phyloP scores from a whole-genome alignment of 306 rosid species.

The Prunus dulcis region DNA sequence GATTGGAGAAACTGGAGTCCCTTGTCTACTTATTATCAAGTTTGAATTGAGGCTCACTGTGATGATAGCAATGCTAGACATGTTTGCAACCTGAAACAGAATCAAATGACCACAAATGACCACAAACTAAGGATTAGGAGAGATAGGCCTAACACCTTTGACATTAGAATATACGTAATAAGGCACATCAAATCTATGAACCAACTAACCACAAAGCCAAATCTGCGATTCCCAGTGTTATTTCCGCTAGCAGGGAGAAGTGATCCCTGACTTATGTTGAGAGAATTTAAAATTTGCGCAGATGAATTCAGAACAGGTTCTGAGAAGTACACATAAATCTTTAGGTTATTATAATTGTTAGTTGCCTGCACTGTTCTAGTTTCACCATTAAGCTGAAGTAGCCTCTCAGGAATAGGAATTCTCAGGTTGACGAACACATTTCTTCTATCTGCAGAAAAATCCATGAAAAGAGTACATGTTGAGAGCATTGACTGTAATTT shows the following conservation, averaged over 20 bases:
- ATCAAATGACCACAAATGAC: slow-evolving; percentile 10
- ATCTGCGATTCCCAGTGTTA: slow-evolving; percentile 58
- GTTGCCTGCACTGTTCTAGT: slow-evolving; percentile 84
- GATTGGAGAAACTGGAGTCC: slow-evolving; percentile 70
- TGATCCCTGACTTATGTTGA: slow-evolving; percentile 55
- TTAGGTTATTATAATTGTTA: slow-evolving; percentile 49
- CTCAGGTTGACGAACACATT: slow-evolving; percentile 51
- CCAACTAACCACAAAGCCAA: slow-evolving; percentile 72
- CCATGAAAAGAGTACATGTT: slow-evolving; percentile 7
- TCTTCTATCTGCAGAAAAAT: slow-evolving; percentile 69
- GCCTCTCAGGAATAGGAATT: slow-evolving; percentile 63
- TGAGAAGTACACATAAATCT: slow-evolving; percentile 72
- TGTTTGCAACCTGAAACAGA: slow-evolving; percentile 54
- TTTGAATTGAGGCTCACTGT: slow-evolving; percentile 55
- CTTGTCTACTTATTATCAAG: slow-evolving; percentile 66
- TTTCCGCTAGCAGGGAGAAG: slow-evolving; percentile 47
- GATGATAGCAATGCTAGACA: slow-evolving; percentile 54
- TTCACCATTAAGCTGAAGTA: slow-evolving; percentile 58
- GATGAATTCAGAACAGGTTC: slow-evolving; percentile 76
- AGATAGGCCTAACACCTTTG: slow-evolving; percentile 17
- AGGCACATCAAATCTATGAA: slow-evolving; percentile 15
- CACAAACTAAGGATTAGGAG: slow-evolving; percentile 21
- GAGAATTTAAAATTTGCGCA: slow-evolving; percentile 49
- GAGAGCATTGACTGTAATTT: neutral
- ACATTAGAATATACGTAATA: neutral